Evolutionary conservation across 495 filamentous ascomycete species (phyloP).

Genomic region (Penicillium longicatenatum): DNA sequence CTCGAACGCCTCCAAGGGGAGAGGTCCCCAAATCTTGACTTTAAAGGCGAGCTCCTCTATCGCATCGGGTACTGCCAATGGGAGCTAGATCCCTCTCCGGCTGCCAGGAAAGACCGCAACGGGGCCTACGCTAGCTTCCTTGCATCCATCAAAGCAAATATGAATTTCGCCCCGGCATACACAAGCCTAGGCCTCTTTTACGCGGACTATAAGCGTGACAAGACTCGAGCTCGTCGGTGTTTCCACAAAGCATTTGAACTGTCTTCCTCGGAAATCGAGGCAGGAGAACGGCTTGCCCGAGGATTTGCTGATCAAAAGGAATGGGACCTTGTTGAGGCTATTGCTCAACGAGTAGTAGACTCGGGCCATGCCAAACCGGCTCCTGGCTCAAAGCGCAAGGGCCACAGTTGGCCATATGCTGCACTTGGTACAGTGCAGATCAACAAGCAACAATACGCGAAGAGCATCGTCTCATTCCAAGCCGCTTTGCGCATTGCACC

Average conservation of each 20-base stretch:
- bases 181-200: slow-evolving; percentile 95
- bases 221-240: slow-evolving; percentile 78
- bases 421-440: slow-evolving; percentile 94
- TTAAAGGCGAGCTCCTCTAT: slow-evolving; percentile 82
- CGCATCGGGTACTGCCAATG: slow-evolving; percentile 88
- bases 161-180: slow-evolving; percentile 91
- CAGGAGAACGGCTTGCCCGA: slow-evolving; percentile 82
- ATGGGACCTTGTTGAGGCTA: slow-evolving; percentile 94
- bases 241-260: slow-evolving; percentile 98
- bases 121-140: slow-evolving; percentile 84
- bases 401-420: slow-evolving; percentile 94
- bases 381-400: slow-evolving; percentile 87
- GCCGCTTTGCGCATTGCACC: slow-evolving; percentile 82
- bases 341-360: slow-evolving; percentile 88
- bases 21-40: slow-evolving; percentile 62
- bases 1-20: slow-evolving; percentile 58
- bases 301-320: slow-evolving; percentile 86
- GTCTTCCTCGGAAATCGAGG: slow-evolving; percentile 81
- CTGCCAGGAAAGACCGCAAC: slow-evolving; percentile 72
- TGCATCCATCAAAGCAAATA: slow-evolving; percentile 78
- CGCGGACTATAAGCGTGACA: slow-evolving; percentile 85
- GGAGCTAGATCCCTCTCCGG: slow-evolving; percentile 70
- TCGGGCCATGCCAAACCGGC: slow-evolving; percentile 86
- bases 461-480: slow-evolving; percentile 89
- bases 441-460: slow-evolving; percentile 87